phyloP scores from a whole-genome alignment of 1,284 basidiomycete species.

The Grifola frondosa region DNA sequence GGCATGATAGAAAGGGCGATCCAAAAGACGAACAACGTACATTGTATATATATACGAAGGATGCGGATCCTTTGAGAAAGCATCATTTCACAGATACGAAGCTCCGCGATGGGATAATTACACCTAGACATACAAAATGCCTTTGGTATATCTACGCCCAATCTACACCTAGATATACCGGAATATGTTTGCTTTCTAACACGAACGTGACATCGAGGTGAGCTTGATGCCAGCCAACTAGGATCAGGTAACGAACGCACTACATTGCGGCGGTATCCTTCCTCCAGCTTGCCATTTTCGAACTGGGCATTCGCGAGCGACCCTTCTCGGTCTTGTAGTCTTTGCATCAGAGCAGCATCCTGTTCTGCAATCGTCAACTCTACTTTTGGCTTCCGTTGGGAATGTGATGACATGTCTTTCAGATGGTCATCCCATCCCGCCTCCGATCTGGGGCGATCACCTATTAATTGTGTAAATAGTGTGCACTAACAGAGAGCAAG shows the following conservation, averaged over 20 bases:
- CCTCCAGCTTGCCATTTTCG: slow-evolving; percentile 23
- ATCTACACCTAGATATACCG: slow-evolving; percentile 25
- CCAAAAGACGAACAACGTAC: too few species aligned
- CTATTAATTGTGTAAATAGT: too few species aligned
- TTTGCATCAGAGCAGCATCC: slow-evolving; percentile 22
- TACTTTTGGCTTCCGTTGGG: not conserved
- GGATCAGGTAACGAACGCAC: slow-evolving; percentile 9
- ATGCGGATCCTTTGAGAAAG: too few species aligned
- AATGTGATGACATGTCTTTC: not conserved
- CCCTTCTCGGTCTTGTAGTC: slow-evolving; percentile 23
- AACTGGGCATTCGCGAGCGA: slow-evolving; percentile 24
- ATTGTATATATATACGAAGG: too few species aligned
- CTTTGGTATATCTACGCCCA: too few species aligned
- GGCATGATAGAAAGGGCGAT: too few species aligned
- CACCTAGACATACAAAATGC: too few species aligned
- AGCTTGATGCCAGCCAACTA: not conserved
- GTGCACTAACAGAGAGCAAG: too few species aligned
- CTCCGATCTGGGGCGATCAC: too few species aligned
- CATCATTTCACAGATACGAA: too few species aligned
- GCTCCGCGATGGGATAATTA: too few species aligned
- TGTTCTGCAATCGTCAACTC: slow-evolving; percentile 21
- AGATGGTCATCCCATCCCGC: not conserved
- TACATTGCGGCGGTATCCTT: slow-evolving; percentile 22
- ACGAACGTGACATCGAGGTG: not conserved
- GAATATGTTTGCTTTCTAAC: slow-evolving; percentile 28